Percentiles rank a stretch among this genome's conserved stretches.
Conservation (phyloP, 2,329 filamentous ascomycete species). For the Fusarium brachygibbosum region DNA sequence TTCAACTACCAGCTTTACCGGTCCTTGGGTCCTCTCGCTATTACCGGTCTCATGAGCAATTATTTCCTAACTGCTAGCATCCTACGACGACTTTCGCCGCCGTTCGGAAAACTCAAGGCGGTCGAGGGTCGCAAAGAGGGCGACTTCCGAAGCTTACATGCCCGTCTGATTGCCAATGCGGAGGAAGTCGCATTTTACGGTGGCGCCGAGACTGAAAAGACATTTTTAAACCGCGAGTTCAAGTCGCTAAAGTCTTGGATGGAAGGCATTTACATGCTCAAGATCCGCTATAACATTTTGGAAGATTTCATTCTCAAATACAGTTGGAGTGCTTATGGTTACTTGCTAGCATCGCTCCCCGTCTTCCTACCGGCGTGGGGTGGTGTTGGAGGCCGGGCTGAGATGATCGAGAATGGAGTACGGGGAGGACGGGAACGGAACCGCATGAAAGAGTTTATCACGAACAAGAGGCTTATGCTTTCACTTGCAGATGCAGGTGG, state of each 20-base stretch:
- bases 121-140: constrained; percentile 96
- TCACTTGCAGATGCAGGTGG: constrained; percentile 96
- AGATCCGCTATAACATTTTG: constrained; percentile 98
- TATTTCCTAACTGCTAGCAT: constrained; percentile 96
- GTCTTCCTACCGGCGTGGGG: constrained; percentile 97
- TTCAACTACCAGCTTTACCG: constrained; percentile 98
- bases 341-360: constrained; percentile 90
- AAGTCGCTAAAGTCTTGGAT: constrained; percentile 95
- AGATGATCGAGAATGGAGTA: constrained; percentile 68
- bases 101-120: constrained; percentile 96
- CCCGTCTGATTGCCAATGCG: constrained; percentile 93
- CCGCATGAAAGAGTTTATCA: constrained; percentile 99
- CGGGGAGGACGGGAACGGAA: constrained; percentile 77
- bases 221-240: constrained; percentile 92
- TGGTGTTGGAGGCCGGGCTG: constrained; percentile 79
- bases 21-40: constrained; percentile 87
- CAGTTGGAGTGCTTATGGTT: constrained; percentile 98
- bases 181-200: constrained; percentile 99
- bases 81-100: constrained; percentile 87
- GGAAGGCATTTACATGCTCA: constrained; percentile 97
- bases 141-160: constrained; percentile 92
- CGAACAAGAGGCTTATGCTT: constrained; percentile 98
- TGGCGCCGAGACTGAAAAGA: constrained; percentile 93
- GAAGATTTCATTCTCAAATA: constrained; percentile 99
- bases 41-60: constrained; percentile 88